Base-by-base conservation (phyloP, 2,329 filamentous ascomycete genomes). In the Nothophoma quercina region DNA sequence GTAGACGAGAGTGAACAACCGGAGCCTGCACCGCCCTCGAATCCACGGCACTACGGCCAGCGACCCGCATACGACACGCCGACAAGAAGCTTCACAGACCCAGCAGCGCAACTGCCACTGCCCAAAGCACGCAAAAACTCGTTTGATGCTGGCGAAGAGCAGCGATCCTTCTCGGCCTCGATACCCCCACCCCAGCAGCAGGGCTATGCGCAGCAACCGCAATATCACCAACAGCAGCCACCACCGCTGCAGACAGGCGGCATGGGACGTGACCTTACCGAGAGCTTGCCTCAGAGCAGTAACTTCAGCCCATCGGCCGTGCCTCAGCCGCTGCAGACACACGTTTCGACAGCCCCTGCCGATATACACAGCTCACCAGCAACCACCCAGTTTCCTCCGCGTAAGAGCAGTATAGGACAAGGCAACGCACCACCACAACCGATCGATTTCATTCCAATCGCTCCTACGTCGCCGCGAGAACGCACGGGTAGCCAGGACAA, bases 391-490 rank as follows among this genome's bases (percentile, higher is more conserved):
- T 86, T 83, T 52, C 85, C 85, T 8, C 81, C 83, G 7, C 78
- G 86, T 28, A 86, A 87, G 70, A 86, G 83, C 69, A 88, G 85
- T 63, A 76, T 87, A 62, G 79, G 79, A 49, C 80, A 82, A 33
- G 51, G 43, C 29, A 65, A 62, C 12, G 63, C 73, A 16, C 64
- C 60, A 16, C 26, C 32, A 22, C 43, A 6, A 9, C 38, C 43
- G 1, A 44, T 39, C 8, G 51, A 55, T 35, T 45, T 41, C 19
- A 22, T 33, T 9, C 61, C 59, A 18, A 25, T 55, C 26, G 54
- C 61, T n/a, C n/a, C n/a, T 8, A 60, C 58, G 4, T 67, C 69
- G 4, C 64, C 68, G 7, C 65, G 66, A 25, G 61, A 65, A 23
- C 66, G 63, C 23, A 58, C 70, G 2, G 60, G 63, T 38, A 65